Base-by-base conservation (phyloP, 1,284 basidiomycete genomes). In the Flammula alnicola region DNA sequence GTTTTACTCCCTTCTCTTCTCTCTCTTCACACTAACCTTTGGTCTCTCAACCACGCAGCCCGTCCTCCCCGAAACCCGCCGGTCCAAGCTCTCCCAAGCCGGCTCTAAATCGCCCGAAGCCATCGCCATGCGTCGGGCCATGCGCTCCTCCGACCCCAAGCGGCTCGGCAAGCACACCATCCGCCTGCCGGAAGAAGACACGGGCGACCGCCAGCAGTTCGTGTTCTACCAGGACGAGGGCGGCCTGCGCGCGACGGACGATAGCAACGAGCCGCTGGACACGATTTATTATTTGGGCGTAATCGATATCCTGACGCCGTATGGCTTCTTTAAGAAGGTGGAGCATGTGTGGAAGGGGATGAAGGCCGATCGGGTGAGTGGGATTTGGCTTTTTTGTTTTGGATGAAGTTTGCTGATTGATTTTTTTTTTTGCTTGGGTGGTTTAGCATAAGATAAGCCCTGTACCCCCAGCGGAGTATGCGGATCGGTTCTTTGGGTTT, bases 141-240 rank as follows among this genome's bases (percentile, higher is more conserved):
- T 97, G 71, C 86, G 90, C 11, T 77, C 84, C 30, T 90, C 91
- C 2, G 93, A 95, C 63, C 87, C 89, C 0, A 86, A 93, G 63
- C 78, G 81, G 3, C 76, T 95, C 25, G 83, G 80, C 10, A 75
- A 73, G 12, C 75, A 77, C 14, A 76, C 79, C 4, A 73, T 86
- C 40, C 79, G 85, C 56, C 74, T 95, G 10, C 92, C 92, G n/a
- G 71, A 72, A 42, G 67, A 63, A 37, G 80, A 84, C 53, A 80
- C 73, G 51, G 83, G 82, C 37, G 93, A 97, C 61, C 80, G 92
- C 19, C 81, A 86, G 39, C 83, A 93, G 56, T 95, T 96, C 67
- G 69, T 97, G 29, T 99, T 98, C 71, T 98, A 98, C 66, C 93
- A 96, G 64, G 95, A 99, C 65, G 97, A 99, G 63, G 95, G 95